phyloP scores from a whole-genome alignment of 2,329 filamentous ascomycete genomes.

The Fusarium odoratissimum region DNA sequence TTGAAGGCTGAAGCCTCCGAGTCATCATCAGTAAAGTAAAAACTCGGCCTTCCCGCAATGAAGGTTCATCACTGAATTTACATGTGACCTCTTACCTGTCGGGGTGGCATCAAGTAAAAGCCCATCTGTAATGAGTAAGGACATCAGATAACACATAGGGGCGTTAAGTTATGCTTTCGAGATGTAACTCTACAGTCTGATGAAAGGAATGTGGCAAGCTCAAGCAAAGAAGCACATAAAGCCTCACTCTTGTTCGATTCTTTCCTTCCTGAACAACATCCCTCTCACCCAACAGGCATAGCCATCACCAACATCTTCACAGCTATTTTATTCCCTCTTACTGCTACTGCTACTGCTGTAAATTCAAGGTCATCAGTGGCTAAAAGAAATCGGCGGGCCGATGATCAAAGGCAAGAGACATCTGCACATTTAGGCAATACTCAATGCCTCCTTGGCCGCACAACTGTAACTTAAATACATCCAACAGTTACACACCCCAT shows the following conservation, averaged over 20 bases:
- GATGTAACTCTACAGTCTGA: rapidly evolving
- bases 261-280: too few species aligned
- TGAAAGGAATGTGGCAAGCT: background rate
- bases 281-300: background rate
- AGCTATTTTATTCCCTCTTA: rapidly evolving
- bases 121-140: rapidly evolving
- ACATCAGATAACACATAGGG: rapidly evolving
- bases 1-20: background rate
- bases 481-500: rapidly evolving
- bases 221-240: background rate
- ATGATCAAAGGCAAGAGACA: background rate
- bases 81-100: background rate
- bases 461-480: rapidly evolving
- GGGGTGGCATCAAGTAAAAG: background rate
- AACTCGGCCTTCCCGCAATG: background rate
- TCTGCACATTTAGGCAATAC: background rate
- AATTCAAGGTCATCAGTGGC: rapidly evolving
- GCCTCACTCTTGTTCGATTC: too few species aligned
- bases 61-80: background rate
- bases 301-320: too few species aligned
- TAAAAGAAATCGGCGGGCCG: rapidly evolving
- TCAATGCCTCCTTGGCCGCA: rapidly evolving
- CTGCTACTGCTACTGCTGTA: rapidly evolving
- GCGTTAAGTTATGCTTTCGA: rapidly evolving
- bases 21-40: background rate